Conservation (phyloP, 768 basidiomycete genomes). For the Rhizopogon vesiculosus region DNA sequence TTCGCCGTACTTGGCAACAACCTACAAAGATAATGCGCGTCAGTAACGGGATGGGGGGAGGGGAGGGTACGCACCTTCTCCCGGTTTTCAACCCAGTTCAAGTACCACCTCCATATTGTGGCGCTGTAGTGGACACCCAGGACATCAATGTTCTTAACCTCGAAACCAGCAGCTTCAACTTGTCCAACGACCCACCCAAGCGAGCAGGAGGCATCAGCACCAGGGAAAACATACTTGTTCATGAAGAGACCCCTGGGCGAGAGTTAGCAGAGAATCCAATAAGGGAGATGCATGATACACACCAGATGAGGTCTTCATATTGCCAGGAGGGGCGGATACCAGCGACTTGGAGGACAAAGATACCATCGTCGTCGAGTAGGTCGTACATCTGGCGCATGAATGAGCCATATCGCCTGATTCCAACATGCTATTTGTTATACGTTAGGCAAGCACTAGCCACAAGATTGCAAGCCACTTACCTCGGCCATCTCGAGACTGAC, state of each 20-base stretch:
- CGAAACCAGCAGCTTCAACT: conserved; percentile 90
- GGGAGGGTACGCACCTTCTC: conserved; percentile 47
- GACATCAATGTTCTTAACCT: conserved; percentile 94
- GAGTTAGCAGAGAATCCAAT: background rate
- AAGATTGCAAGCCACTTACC: conserved; percentile 32
- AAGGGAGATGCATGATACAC: conserved; percentile 8
- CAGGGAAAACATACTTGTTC: conserved; percentile 99
- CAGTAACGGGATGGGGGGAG: background rate
- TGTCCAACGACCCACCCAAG: conserved; percentile 91
- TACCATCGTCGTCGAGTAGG: conserved; percentile 89
- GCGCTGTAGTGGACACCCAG: conserved; percentile 97
- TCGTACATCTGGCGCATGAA: conserved; percentile 93
- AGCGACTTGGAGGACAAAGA: conserved; percentile 96
- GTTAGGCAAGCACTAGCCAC: background rate
- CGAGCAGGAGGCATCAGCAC: conserved; percentile 94
- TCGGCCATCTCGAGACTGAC: conserved; percentile 98
- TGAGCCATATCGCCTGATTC: conserved; percentile 83
- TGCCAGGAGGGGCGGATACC: conserved; percentile 96
- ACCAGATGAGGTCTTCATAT: conserved; percentile 97
- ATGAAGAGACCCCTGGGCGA: conserved; percentile 83
- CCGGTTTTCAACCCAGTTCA: conserved; percentile 95
- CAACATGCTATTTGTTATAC: conserved; percentile 68
- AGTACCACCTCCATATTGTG: conserved; percentile 88
- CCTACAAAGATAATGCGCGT: conserved; percentile 12
- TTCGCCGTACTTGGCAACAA: background rate